These are phyloP conservation scores for Amaranthus hypochondriacus DNA, from an alignment of 148 eudicot genomes.

Conservation along the genomic window DNA sequence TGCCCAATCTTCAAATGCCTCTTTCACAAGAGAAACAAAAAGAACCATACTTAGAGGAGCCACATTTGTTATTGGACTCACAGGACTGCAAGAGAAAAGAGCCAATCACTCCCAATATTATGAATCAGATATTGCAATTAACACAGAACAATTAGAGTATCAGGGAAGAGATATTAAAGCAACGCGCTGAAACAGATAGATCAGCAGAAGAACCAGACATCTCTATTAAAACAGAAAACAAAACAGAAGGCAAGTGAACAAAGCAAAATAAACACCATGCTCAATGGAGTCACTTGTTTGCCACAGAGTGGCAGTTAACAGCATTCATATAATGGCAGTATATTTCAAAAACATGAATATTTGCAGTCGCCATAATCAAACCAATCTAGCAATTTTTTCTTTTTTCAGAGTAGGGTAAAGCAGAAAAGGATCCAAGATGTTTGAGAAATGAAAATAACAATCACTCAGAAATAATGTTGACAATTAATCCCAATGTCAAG, in stretches of 20 bases:
- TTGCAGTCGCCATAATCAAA: neutral
- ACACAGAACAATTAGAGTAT: neutral
- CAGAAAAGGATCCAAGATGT: neutral
- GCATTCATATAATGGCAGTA: neutral
- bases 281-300: neutral
- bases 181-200: neutral
- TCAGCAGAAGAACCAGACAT: neutral
- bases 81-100: constrained; percentile 76
- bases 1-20: constrained; percentile 99
- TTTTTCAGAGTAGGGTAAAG: neutral
- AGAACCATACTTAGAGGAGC: constrained; percentile 85
- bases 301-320: neutral
- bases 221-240: constrained; percentile 5
- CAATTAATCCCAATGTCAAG: neutral
- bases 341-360: neutral
- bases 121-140: neutral
- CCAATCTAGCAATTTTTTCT: neutral
- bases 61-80: constrained; percentile 92
- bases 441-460: neutral
- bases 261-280: neutral
- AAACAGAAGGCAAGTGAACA: neutral
- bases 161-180: neutral
- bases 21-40: constrained; percentile 86
- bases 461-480: neutral
- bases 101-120: constrained; percentile 1